Percentiles rank a stretch among this genome's conserved stretches.
phyloP scores from a whole-genome alignment of 2,329 filamentous ascomycete genomes.

The Neophaeococcomyces aloes region DNA sequence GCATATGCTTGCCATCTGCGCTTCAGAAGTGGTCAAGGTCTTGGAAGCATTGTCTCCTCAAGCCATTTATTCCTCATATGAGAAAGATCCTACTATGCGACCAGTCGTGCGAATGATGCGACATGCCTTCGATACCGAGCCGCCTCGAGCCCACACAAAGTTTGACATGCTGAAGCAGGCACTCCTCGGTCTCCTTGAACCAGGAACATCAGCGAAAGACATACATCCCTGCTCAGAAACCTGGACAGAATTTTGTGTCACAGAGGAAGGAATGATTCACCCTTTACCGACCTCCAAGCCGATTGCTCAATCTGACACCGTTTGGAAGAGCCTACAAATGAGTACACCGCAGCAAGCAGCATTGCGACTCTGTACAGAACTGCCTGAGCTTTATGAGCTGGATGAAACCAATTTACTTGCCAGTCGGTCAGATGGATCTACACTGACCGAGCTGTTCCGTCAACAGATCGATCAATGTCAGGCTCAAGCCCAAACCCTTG shows the following conservation, averaged over 20 bases:
- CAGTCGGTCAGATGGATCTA: not conserved
- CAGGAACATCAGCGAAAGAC: conserved; percentile 18
- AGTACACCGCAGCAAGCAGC: conserved; percentile 15
- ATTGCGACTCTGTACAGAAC: conserved; percentile 13
- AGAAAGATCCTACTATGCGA: conserved; percentile 49
- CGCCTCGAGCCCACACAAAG: conserved; percentile 13
- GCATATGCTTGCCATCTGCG: conserved; percentile 12
- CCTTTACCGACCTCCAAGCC: not conserved
- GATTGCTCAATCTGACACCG: not conserved
- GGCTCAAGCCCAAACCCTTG: conserved; percentile 13
- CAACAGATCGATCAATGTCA: conserved; percentile 12
- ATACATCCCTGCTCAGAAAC: conserved; percentile 18
- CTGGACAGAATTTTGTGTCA: conserved; percentile 15
- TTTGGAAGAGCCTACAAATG: not conserved
- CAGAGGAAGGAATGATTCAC: conserved; percentile 8
- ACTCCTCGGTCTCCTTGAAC: conserved; percentile 17
- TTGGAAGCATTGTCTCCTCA: conserved; percentile 54
- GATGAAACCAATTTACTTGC: not conserved
- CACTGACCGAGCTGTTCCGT: conserved; percentile 12
- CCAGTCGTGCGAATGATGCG: conserved; percentile 28
- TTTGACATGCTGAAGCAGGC: conserved; percentile 16
- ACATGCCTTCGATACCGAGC: not conserved
- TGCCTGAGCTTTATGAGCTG: not conserved
- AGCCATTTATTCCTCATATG: conserved; percentile 58
- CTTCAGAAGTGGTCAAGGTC: conserved; percentile 18